phyloP scores from a whole-genome alignment of 2,329 filamentous ascomycete species.

The Pyricularia pennisetigena region DNA sequence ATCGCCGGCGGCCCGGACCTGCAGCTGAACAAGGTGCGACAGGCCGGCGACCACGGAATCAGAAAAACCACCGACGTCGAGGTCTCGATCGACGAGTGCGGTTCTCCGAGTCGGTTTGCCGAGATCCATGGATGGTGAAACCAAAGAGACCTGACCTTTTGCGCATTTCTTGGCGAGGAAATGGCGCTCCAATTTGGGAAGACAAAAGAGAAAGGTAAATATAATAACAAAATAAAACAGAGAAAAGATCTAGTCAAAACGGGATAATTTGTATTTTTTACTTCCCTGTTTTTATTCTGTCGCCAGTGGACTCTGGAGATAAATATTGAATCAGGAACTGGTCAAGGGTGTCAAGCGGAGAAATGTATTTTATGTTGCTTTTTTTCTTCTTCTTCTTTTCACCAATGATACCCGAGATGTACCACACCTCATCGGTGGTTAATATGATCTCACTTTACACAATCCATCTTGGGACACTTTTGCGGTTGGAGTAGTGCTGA shows the following conservation, averaged over 20 bases:
- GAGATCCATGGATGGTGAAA: background rate
- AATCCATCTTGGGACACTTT: background rate
- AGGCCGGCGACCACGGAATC: background rate
- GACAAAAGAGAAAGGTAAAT: background rate
- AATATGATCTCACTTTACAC: too few relatives aligned
- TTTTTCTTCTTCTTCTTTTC: background rate
- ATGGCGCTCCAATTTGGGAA: background rate
- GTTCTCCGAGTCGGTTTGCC: background rate
- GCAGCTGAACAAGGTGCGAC: background rate
- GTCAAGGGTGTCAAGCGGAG: background rate
- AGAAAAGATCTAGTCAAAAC: background rate
- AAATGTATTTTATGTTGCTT: background rate
- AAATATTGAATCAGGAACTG: background rate
- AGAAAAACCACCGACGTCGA: background rate
- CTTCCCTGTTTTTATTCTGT: background rate
- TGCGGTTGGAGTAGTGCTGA: background rate
- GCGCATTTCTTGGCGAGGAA: background rate
- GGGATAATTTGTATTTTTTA: background rate
- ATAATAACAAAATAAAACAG: background rate
- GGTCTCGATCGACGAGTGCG: background rate
- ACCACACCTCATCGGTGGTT: background rate
- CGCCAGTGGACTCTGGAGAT: background rate
- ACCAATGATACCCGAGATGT: background rate
- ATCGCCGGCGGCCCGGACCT: background rate
- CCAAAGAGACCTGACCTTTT: background rate